phyloP scores from a whole-genome alignment of 805 yeast species.

The Kazachstania psychrophila region DNA sequence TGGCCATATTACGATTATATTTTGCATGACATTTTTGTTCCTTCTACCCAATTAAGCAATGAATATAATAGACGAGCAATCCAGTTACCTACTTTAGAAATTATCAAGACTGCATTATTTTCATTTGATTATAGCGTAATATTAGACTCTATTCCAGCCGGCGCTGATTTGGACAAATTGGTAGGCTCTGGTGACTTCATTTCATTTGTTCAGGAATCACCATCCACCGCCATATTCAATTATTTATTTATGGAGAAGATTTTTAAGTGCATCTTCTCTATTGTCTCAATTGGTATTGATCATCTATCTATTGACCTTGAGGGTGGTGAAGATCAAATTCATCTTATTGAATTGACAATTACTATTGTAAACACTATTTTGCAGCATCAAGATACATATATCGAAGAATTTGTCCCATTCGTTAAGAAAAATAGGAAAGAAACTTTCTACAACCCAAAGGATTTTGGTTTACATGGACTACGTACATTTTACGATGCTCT shows the following conservation, averaged over 20 bases:
- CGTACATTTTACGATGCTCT: slow-evolving; percentile 64
- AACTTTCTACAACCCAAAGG: slow-evolving; percentile 25
- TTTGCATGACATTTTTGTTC: slow-evolving; percentile 54
- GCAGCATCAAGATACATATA: slow-evolving; percentile 48
- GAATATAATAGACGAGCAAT: slow-evolving; percentile 34
- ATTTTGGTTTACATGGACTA: slow-evolving; percentile 48
- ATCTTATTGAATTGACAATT: slow-evolving; percentile 36
- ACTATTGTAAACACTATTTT: slow-evolving; percentile 38
- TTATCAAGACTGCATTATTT: slow-evolving; percentile 39
- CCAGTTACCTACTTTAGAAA: slow-evolving; percentile 45
- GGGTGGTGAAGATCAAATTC: slow-evolving; percentile 20
- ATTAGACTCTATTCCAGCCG: slow-evolving; percentile 43
- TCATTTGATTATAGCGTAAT: slow-evolving; percentile 47
- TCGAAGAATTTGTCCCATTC: slow-evolving; percentile 34
- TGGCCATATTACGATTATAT: slow-evolving; percentile 76
- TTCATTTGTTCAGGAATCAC: slow-evolving; percentile 53
- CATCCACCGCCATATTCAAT: slow-evolving; percentile 57
- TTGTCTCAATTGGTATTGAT: slow-evolving; percentile 55
- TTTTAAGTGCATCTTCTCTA: slow-evolving; percentile 45
- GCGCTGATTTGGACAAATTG: slow-evolving; percentile 41
- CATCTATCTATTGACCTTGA: slow-evolving; percentile 27
- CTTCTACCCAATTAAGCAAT: slow-evolving; percentile 32
- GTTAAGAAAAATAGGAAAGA: slow-evolving; percentile 23
- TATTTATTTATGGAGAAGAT: slow-evolving; percentile 52
- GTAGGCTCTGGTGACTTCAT: slow-evolving; percentile 38